Conservation (phyloP, 345 rosid genomes). For the Isatis tinctoria region DNA sequence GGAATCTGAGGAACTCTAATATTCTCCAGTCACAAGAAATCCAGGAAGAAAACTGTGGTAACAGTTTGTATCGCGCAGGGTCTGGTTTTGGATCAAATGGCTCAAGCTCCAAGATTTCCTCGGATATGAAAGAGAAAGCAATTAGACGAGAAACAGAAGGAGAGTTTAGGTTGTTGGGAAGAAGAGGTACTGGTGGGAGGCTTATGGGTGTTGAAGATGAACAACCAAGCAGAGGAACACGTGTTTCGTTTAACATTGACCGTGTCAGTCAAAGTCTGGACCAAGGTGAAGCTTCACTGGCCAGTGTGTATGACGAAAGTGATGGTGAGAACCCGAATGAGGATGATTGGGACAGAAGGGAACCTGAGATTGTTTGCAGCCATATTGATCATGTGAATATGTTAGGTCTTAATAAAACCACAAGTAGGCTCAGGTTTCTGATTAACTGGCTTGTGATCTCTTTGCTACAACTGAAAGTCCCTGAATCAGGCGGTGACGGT, state of each 20-base stretch:
- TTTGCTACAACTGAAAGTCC: constrained; percentile 62
- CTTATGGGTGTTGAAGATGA: constrained; percentile 75
- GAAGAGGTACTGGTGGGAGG: constrained; percentile 69
- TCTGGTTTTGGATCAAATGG: background rate
- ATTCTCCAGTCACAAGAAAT: constrained; percentile 44
- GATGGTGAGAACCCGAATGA: constrained; percentile 13
- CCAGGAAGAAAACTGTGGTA: constrained; percentile 50
- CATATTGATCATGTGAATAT: constrained; percentile 74
- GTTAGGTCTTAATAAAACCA: constrained; percentile 78
- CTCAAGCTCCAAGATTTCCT: background rate
- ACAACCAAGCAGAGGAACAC: constrained; percentile 67
- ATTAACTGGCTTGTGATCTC: constrained; percentile 88
- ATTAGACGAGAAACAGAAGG: constrained; percentile 96
- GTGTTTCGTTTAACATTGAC: constrained; percentile 83
- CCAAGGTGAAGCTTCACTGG: constrained; percentile 55
- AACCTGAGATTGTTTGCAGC: constrained; percentile 68
- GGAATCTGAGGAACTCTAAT: constrained; percentile 23
- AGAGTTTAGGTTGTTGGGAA: constrained; percentile 80
- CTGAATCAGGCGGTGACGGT: constrained; percentile 29
- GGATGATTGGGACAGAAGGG: constrained; percentile 61
- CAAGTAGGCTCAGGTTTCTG: constrained; percentile 64
- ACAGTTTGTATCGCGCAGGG: background rate
- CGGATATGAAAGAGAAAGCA: constrained; percentile 80
- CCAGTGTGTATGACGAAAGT: constrained; percentile 34
- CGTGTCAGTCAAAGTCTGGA: constrained; percentile 43